Evolutionary conservation across 192 early-diverging fungal genomes (phyloP).

Genomic region (Coemansia sp.): DNA sequence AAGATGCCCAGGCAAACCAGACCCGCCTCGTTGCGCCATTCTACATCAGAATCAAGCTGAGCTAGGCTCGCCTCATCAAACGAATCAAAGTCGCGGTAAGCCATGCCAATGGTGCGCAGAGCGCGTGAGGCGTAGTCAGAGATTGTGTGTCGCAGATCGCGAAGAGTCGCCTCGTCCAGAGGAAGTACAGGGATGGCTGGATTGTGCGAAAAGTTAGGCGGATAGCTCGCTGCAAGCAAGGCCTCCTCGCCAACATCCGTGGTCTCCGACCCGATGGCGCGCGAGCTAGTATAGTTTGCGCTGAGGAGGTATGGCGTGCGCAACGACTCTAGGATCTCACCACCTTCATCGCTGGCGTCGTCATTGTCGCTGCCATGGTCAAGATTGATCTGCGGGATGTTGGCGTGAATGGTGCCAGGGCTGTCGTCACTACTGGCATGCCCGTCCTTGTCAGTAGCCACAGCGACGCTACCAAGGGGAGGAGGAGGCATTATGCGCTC

Average conservation of each 20-base stretch:
- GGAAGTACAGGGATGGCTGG: constrained; percentile 50
- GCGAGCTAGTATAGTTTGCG: constrained; percentile 42
- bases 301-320: constrained; percentile 37
- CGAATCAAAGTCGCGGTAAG: constrained; percentile 77
- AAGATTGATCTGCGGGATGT: constrained; percentile 53
- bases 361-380: constrained; percentile 48
- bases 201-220: constrained; percentile 49
- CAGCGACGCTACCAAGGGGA: background rate
- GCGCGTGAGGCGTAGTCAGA: constrained; percentile 60
- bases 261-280: constrained; percentile 42
- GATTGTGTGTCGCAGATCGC: constrained; percentile 41
- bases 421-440: constrained; percentile 18
- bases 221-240: constrained; percentile 17
- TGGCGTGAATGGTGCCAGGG: constrained; percentile 5
- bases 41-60: constrained; percentile 41
- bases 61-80: constrained; percentile 54
- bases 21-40: constrained; percentile 55
- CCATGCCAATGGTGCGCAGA: constrained; percentile 88
- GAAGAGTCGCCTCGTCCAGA: constrained; percentile 50
- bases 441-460: constrained; percentile 7
- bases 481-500: background rate
- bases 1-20: constrained; percentile 84
- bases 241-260: constrained; percentile 45
- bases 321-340: background rate
- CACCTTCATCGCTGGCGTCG: constrained; percentile 5